These are phyloP conservation scores for Hippophae rhamnoides DNA, from an alignment of 306 rosid species.

Conservation along the genomic window DNA sequence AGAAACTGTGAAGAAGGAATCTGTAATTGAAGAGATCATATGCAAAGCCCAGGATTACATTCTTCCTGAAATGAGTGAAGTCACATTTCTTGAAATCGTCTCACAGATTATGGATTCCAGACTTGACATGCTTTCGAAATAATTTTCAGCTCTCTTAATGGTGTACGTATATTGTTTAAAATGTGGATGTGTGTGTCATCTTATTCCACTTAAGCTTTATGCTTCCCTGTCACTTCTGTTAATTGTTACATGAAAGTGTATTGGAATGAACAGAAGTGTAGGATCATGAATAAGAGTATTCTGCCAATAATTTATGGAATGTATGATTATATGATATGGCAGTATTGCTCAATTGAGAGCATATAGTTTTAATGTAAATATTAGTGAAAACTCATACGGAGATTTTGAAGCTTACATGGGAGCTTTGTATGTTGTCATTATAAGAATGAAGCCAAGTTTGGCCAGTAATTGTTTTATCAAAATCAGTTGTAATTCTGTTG, in stretches of 20 bases:
- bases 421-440: too few relatives aligned
- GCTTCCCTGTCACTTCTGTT: constrained; percentile 21
- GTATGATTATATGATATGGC: constrained; percentile 1
- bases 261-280: constrained; percentile 23
- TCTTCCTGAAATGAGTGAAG: constrained; percentile 57
- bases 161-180: constrained; percentile 24
- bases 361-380: constrained; percentile 1
- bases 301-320: constrained; percentile 13
- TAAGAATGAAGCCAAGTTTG: too few relatives aligned
- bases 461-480: too few relatives aligned
- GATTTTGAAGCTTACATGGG: constrained; percentile 2
- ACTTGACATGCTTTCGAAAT: constrained; percentile 41
- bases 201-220: constrained; percentile 18
- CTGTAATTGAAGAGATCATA: constrained; percentile 64
- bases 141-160: constrained; percentile 12
- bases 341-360: too few relatives aligned
- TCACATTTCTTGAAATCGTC: constrained; percentile 45
- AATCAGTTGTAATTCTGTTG: too few relatives aligned
- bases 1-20: constrained; percentile 47
- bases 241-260: constrained; percentile 20
- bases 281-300: constrained; percentile 30
- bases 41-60: constrained; percentile 44
- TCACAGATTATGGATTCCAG: constrained; percentile 56
- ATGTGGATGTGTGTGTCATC: constrained; percentile 24
- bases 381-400: background rate